Conservation (phyloP, 306 rosid species). For the Lathyrus sativus region DNA sequence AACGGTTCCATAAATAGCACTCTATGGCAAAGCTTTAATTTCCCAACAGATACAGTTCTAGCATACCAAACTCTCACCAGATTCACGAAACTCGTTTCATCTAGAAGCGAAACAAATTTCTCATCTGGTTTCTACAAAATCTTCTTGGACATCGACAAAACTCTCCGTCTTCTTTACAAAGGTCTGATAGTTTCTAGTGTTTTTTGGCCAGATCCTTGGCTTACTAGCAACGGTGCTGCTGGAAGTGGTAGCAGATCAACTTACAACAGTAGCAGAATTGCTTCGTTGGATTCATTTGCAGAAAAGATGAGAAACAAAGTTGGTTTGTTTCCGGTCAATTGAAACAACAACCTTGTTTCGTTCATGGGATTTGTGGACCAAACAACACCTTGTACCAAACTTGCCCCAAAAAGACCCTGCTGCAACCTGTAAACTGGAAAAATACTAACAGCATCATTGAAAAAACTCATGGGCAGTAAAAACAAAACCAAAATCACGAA, state of each 20-base stretch:
- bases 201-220: conserved; percentile 32
- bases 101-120: background rate
- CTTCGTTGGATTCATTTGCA: background rate
- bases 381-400: too few relatives aligned
- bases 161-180: conserved; percentile 16
- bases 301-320: background rate
- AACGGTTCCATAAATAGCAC: background rate
- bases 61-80: background rate
- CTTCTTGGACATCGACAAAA: conserved; percentile 2
- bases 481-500: too few relatives aligned
- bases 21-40: conserved; percentile 29
- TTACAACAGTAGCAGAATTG: conserved; percentile 11
- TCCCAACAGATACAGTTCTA: conserved; percentile 22
- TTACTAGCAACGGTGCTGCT: background rate
- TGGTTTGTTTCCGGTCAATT: conserved; percentile 12
- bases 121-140: conserved; percentile 27
- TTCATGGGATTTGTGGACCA: conserved; percentile 34
- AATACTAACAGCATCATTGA: too few relatives aligned
- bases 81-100: background rate
- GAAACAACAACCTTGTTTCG: background rate
- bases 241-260: conserved; percentile 24
- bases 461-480: too few relatives aligned
- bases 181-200: conserved; percentile 14
- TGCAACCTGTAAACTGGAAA: too few relatives aligned
- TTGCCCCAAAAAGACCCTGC: too few relatives aligned